Base-by-base conservation (phyloP, 306 rosid genomes). In the Dalbergia oliveri region DNA sequence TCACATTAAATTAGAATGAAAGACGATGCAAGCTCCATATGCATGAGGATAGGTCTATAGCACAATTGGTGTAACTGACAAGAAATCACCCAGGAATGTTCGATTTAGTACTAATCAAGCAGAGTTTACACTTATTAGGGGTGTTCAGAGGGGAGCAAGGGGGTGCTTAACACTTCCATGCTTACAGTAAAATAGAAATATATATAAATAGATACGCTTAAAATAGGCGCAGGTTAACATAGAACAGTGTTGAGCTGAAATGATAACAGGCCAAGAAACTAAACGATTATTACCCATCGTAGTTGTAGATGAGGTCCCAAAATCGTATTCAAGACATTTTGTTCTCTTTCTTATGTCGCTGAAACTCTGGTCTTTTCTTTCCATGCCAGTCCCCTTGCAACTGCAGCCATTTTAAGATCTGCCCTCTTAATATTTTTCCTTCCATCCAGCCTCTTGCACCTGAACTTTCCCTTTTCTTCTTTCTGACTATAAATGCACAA, bases 351-450 rank as follows among this genome's bases (percentile, higher is more conserved):
- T 88, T 91, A 5, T 81, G 84, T 74, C 70, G 83, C 83, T 88
- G 91, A 88, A 91, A 83, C 79, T 89, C 89, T 16, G 87, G 75
- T 79, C 87, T 91, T 73, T 79, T 1, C 82, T 61, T 88, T 61
- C 92, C 90, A 92, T 12, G 88, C 92, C 66, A 90, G 86, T 33
- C 87, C 91, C 80, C 94, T 87, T 8, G 97, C 97, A 62, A 91
- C 90, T 54, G 91, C 90, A 43, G 94, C 92, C 94, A 91, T 89
- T 82, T 89, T 89, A 4, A 85, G 86, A 78, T 91, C 94, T 26
- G 88, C 88, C 74, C 74, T 85, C 84, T 86, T 63, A 37, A 86
- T 85, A 34, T 66, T 73, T 80, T 88, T 91, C 83, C 31, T 85
- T 91, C 82, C 79, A 87, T 39, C 87, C 86, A 56, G 94, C 92